Percentiles rank a stretch among this genome's conserved stretches.
phyloP scores from a whole-genome alignment of 441 rosid species.

The Pelargonium myrrhifolium region DNA sequence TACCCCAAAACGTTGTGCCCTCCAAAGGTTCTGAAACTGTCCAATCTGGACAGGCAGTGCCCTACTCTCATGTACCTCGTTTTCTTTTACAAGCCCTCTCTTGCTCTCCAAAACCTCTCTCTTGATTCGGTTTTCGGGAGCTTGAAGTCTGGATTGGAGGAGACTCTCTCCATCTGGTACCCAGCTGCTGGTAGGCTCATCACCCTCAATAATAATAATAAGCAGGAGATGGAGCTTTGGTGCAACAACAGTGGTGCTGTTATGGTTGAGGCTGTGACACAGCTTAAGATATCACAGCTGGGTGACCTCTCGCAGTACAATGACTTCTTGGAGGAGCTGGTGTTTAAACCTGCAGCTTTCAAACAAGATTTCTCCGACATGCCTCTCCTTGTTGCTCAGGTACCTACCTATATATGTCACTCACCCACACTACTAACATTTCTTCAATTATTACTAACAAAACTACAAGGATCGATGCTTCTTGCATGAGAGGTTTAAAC shows the following conservation, averaged over 20 bases:
- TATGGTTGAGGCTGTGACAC: slow-evolving; percentile 41
- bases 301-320: slow-evolving; percentile 55
- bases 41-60: slow-evolving; percentile 67
- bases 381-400: slow-evolving; percentile 75
- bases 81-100: slow-evolving; percentile 46
- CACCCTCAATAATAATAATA: too few species aligned
- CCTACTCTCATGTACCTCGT: slow-evolving; percentile 54
- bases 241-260: slow-evolving; percentile 53
- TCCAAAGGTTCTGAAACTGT: slow-evolving; percentile 35
- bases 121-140: slow-evolving; percentile 30
- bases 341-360: slow-evolving; percentile 41
- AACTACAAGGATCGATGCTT: too few species aligned
- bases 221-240: slow-evolving; percentile 48
- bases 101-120: slow-evolving; percentile 19
- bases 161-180: slow-evolving; percentile 49
- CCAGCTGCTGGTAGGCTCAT: slow-evolving; percentile 69
- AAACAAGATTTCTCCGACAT: slow-evolving; percentile 37
- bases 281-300: slow-evolving; percentile 40
- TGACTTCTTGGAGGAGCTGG: slow-evolving; percentile 46
- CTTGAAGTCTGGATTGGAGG: slow-evolving; percentile 52
- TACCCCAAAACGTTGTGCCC: slow-evolving; percentile 33
- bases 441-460: background rate
- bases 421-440: too few species aligned
- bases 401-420: slow-evolving; percentile 11
- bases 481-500: too few species aligned